Conservation (phyloP, 2,329 filamentous ascomycete genomes). For the Apiospora rasikravindrae region DNA sequence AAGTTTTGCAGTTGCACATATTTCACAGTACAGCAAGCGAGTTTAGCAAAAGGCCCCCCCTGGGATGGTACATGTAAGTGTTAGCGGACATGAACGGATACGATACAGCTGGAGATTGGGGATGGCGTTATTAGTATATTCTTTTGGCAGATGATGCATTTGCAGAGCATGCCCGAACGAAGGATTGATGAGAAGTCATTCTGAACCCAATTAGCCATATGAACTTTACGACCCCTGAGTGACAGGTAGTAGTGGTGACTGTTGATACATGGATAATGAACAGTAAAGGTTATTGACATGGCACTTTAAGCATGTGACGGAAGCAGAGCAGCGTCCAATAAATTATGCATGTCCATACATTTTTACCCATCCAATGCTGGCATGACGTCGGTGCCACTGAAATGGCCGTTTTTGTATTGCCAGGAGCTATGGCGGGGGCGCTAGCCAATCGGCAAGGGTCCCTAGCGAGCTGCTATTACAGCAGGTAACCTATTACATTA, state of each 20-base stretch:
- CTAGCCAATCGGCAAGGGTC: background rate
- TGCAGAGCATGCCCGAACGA: background rate
- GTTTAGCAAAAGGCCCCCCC: background rate
- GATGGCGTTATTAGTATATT: background rate
- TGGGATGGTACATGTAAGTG: constrained; percentile 1
- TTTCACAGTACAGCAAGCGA: constrained; percentile 8
- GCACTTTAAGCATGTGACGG: too few relatives aligned
- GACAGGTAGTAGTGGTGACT: background rate
- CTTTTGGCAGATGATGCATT: background rate
- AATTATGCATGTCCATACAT: too few relatives aligned
- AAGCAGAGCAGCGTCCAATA: background rate
- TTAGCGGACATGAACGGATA: background rate
- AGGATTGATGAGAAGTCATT: background rate
- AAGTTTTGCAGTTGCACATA: constrained; percentile 7
- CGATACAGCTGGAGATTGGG: background rate
- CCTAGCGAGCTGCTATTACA: background rate
- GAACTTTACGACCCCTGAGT: background rate
- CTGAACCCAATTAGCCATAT: background rate
- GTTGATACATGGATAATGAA: too few relatives aligned
- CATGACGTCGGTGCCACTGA: constrained; percentile 1
- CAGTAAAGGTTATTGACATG: too few relatives aligned
- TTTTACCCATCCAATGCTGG: background rate
- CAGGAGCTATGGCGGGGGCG: background rate
- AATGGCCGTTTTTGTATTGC: background rate
- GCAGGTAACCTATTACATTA: background rate